phyloP scores from a whole-genome alignment of 2,329 filamentous ascomycete species.

The Blumeria hordei region DNA sequence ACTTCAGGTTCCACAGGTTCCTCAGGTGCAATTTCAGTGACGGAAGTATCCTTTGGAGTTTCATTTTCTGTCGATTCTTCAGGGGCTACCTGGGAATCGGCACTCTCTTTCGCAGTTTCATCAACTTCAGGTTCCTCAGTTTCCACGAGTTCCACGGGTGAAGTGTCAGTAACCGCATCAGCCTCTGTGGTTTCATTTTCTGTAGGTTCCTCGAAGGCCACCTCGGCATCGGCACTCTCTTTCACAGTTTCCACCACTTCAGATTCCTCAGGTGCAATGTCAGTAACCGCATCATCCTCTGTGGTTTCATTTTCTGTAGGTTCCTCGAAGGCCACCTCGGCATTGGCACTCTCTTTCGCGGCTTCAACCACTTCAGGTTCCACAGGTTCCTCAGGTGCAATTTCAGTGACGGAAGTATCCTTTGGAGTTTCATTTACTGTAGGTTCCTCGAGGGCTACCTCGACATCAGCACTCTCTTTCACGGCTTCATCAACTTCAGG shows the following conservation, averaged over 20 bases:
- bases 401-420: conserved; percentile 1
- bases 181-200: not conserved
- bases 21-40: conserved; percentile 3
- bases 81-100: not conserved
- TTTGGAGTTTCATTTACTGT: no score
- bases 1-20: not conserved
- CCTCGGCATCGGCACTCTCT: no score
- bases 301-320: not conserved
- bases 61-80: no score
- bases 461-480: not conserved
- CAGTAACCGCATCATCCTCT: not conserved
- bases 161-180: no score
- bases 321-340: no score
- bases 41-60: not conserved
- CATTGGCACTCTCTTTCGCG: no score
- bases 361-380: not conserved
- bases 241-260: no score
- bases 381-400: conserved; percentile 2
- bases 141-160: no score
- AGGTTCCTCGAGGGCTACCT: not conserved
- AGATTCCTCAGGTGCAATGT: not conserved
- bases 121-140: not conserved
- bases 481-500: not conserved
- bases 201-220: no score
- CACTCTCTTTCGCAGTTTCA: not conserved